Evolutionary conservation across 2,329 filamentous ascomycete genomes (phyloP).

Genomic region (Pseudogymnoascus sp.): DNA sequence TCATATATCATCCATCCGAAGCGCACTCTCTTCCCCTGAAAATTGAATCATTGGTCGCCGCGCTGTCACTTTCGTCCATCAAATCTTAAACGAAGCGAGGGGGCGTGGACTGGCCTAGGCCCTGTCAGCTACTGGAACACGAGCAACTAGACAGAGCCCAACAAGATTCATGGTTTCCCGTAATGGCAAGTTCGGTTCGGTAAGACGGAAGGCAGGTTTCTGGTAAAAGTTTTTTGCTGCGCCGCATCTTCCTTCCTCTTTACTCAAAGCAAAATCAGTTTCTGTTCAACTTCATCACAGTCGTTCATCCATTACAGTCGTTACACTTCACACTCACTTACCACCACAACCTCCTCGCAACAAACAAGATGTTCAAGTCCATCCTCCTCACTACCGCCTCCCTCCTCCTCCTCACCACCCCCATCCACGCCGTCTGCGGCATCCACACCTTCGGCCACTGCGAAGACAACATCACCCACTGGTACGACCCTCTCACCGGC

Average conservation of each 20-base stretch:
- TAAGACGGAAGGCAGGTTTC: not conserved
- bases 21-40: not conserved
- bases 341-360: not conserved
- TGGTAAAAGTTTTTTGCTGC: not conserved
- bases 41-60: not conserved
- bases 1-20: not conserved
- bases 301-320: not conserved
- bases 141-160: not conserved
- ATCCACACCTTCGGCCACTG: constrained; percentile 2
- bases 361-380: constrained; percentile 7
- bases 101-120: not conserved
- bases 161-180: not conserved
- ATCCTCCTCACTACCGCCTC: not conserved
- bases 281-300: not conserved
- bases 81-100: not conserved
- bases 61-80: not conserved
- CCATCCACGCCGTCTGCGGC: not conserved
- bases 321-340: not conserved
- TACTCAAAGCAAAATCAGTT: not conserved
- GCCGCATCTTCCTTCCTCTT: not conserved
- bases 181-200: not conserved
- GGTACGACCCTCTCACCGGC: constrained; percentile 17
- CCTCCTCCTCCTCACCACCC: not conserved
- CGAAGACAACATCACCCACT: constrained; percentile 16
- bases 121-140: not conserved